Base-by-base conservation (phyloP, 805 yeast genomes). In the Wickerhamomyces tratensis region DNA sequence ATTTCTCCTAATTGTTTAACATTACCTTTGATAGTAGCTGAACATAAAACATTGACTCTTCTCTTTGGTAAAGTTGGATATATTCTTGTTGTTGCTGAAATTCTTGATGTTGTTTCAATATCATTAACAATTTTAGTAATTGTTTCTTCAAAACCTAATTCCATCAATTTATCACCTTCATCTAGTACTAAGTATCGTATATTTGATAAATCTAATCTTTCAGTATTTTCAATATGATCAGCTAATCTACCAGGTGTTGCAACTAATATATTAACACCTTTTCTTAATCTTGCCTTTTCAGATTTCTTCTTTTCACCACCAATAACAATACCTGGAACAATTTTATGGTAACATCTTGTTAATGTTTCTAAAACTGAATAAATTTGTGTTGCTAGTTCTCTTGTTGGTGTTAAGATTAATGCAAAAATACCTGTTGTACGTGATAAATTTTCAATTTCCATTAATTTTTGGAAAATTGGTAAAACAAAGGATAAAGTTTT, bases 281-380 rank as follows among this genome's bases (percentile, higher is more conserved):
- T 91, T 57, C 99, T 75, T 33, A 93, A 64, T 54, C 99, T 69
- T 2, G 98, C 97, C 71, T 93, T 93, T 62, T 93, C 99, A 2
- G 95, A 76, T 57, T 93, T 94, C 62, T 91, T 91, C 74, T 91
- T 89, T 59, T 93, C 99, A 47, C 99, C 99, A 57, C 99, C 99
- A 64, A 88, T 88, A 26, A 93, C 95, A 36, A 89, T 77, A 35
- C 98, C 96, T 1, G 98, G 97, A 6, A 94, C 98, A 37, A 93
- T 74, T 61, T 84, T 77, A 56, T 86, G 95, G 58, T 91, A 82
- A 56, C 89, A 77, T 43, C 83, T 72, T 35, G 81, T 71, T 31
- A 93, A 61, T 2, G 77, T 69, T 51, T 85, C 91, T 45, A 88
- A 69, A 5, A 89, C 96, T 6, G 82, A 68, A 56, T 85, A 83